These are phyloP conservation scores for Leishmania martiniquensis DNA, from an alignment of 208 protist species.

Conservation along the genomic window DNA sequence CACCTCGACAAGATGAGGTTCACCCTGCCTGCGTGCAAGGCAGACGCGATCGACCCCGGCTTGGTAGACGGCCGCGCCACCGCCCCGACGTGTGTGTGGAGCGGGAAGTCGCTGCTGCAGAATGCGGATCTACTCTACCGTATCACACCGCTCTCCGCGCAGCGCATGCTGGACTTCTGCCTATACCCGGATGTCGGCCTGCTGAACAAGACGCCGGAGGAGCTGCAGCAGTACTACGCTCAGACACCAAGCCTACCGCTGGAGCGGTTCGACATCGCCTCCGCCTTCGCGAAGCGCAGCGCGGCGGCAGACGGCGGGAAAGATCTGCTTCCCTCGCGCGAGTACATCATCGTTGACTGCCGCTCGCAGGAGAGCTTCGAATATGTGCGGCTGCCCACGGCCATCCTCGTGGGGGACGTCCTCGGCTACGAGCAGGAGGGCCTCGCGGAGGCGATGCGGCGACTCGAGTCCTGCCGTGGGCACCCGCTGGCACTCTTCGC, in stretches of 20 bases:
- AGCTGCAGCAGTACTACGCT: slow-evolving; percentile 65
- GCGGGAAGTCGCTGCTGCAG: slow-evolving; percentile 72
- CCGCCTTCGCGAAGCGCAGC: slow-evolving; percentile 49
- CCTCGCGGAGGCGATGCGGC: slow-evolving; percentile 46
- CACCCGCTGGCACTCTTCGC: slow-evolving; percentile 56
- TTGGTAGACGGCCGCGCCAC: slow-evolving; percentile 55
- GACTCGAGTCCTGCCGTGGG: slow-evolving; percentile 48
- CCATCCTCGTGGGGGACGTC: slow-evolving; percentile 69
- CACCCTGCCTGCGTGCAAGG: slow-evolving; percentile 38
- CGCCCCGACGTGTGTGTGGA: slow-evolving; percentile 53
- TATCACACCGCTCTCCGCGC: slow-evolving; percentile 69
- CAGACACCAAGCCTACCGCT: slow-evolving; percentile 61
- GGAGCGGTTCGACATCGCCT: slow-evolving; percentile 69
- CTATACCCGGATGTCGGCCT: slow-evolving; percentile 49
- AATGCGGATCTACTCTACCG: slow-evolving; percentile 78
- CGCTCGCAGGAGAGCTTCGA: slow-evolving; percentile 79
- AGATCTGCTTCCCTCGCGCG: slow-evolving; percentile 29
- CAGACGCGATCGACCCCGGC: slow-evolving; percentile 41
- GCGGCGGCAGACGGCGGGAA: neutral
- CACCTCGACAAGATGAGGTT: slow-evolving; percentile 38
- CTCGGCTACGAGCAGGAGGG: slow-evolving; percentile 42
- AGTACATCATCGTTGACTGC: slow-evolving; percentile 92
- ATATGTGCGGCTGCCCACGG: slow-evolving; percentile 81
- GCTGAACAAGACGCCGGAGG: slow-evolving; percentile 58
- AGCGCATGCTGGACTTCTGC: slow-evolving; percentile 67